phyloP scores from a whole-genome alignment of 345 rosid species.

The Carallia brachiata region DNA sequence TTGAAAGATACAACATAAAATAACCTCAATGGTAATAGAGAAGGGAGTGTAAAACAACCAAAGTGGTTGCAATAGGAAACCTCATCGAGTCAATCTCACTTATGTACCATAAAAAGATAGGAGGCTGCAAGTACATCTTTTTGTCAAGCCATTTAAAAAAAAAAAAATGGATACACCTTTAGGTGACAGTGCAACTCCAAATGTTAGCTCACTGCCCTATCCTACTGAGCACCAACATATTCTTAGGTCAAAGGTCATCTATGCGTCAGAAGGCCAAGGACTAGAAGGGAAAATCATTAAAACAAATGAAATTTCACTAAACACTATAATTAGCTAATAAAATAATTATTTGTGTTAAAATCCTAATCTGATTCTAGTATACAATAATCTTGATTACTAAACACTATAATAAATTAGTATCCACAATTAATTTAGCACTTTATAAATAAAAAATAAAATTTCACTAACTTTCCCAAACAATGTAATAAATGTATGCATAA shows the following conservation, averaged over 20 bases:
- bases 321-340: no score
- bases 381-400: not conserved
- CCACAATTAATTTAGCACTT: not conserved
- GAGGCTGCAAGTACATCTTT: not conserved
- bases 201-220: not conserved
- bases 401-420: not conserved
- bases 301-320: no score
- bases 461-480: not conserved
- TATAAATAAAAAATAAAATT: conserved; percentile 3
- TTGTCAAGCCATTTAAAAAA: not conserved
- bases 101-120: not conserved
- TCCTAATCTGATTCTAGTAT: no score
- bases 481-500: not conserved
- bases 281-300: not conserved
- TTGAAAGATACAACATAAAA: not conserved
- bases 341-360: no score
- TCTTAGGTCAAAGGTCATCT: not conserved
- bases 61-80: not conserved
- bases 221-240: not conserved
- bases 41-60: not conserved
- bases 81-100: not conserved
- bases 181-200: not conserved
- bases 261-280: no score
- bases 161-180: not conserved
- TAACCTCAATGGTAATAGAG: not conserved